Evolutionary conservation across 208 protist species (phyloP), one percentile per base, ranked within the genome.

Genomic region (Acanthamoeba healyi): DNA sequence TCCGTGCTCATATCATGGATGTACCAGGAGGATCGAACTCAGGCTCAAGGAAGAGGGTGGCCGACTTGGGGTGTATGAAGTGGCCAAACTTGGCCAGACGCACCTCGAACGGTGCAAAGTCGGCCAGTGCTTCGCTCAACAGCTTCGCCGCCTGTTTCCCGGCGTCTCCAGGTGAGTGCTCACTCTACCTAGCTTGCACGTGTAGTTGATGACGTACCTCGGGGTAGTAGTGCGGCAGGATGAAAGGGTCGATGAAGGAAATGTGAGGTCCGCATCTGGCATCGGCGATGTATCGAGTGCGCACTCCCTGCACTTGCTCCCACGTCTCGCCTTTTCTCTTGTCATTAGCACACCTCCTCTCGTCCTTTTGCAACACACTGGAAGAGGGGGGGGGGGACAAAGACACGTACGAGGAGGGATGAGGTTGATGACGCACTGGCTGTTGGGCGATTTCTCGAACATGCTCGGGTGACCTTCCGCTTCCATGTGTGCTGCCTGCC

Each of bases 201-300:
- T n/a, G n/a, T n/a, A n/a, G n/a, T n/a, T n/a, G 38, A n/a, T 0
- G 5, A 49, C 0, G 4, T 46, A 51, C 84, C 56, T 91, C 56
- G 29, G 51, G 58, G 42, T 74, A 91, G 84, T 72, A 32, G 1
- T 91, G 14, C 7, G 84, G 84, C 54, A 91, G 26, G 0, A 91
- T 4, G 84, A 91, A 91, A 10, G 84, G 84, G 56, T 91, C 84
- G 32, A 91, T 72, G 56, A 91, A 91, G 34, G 84, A 91, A 5
- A 91, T 24, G 40, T 91, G 84, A n/a, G 84, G 84, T 4, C 84
- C 84, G 56, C 84, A 91, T 6, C 84, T 51, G 40, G 84, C 84
- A 22, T 91, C 84, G 19, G 58, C n/a, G 10, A 91, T 91, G 84
- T 32, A 74, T 15, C 54, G 51, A 15, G 84, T 91, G 24, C 84